A percentile compares a stretch with the other conserved stretches of the same genome.
Evolutionary conservation across 2,329 filamentous ascomycete genomes (phyloP).

Genomic region (Colletotrichum theobromicola): DNA sequence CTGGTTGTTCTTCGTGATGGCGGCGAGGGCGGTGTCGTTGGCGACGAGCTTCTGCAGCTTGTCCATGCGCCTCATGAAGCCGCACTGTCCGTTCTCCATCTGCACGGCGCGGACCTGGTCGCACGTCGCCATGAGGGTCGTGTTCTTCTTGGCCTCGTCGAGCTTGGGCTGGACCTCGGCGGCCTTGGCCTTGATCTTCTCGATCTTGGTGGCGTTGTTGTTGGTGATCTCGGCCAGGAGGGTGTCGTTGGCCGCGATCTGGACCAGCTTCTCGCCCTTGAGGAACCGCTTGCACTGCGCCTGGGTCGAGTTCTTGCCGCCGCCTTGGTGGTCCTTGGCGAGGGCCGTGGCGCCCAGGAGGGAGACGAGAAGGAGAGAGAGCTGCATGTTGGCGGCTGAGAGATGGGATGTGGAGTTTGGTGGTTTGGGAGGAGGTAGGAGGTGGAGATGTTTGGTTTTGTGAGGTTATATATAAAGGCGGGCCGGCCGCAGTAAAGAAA

Average conservation of each 20-base stretch:
- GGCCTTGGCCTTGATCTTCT: slow-evolving; percentile 41
- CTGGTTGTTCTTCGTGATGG: slow-evolving; percentile 31
- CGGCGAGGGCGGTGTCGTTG: slow-evolving; percentile 28
- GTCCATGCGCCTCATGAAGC: slow-evolving; percentile 31
- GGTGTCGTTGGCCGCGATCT: slow-evolving; percentile 40
- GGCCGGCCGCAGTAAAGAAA: slow-evolving; percentile 20
- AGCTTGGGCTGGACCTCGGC: slow-evolving; percentile 32
- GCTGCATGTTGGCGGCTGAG: slow-evolving; percentile 15
- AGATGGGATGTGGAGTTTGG: not conserved
- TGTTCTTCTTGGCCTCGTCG: slow-evolving; percentile 34
- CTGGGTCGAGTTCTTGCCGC: slow-evolving; percentile 28
- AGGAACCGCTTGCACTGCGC: slow-evolving; percentile 36
- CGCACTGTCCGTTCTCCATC: slow-evolving; percentile 31
- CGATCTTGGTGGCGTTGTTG: slow-evolving; percentile 40
- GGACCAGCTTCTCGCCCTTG: slow-evolving; percentile 31
- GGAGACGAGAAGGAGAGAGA: slow-evolving; percentile 12
- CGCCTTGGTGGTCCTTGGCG: slow-evolving; percentile 33
- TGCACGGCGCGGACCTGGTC: slow-evolving; percentile 34
- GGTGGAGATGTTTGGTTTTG: not conserved
- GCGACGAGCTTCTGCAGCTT: slow-evolving; percentile 27
- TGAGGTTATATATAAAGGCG: not conserved
- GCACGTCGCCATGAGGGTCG: slow-evolving; percentile 39
- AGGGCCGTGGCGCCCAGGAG: slow-evolving; percentile 14
- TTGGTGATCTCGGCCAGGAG: slow-evolving; percentile 34
- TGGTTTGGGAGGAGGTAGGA: not conserved